Evolutionary conservation across 306 rosid species (phyloP).

Genomic region (Fagus sylvatica): DNA sequence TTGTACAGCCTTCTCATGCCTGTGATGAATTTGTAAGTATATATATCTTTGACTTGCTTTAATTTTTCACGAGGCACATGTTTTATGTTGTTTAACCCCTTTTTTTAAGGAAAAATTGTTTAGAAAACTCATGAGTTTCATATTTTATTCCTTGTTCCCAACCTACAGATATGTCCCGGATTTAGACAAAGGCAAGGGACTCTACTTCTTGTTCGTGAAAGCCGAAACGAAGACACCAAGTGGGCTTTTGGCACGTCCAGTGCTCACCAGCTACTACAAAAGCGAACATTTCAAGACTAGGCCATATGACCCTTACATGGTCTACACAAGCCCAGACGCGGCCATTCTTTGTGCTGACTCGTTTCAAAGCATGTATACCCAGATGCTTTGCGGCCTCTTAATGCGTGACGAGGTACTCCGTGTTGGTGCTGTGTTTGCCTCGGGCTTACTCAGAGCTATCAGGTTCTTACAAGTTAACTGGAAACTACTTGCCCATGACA

Average conservation of each 20-base stretch:
- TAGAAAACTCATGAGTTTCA: not conserved
- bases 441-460: conserved; percentile 88
- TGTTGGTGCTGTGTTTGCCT: conserved; percentile 87
- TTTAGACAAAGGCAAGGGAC: conserved; percentile 87
- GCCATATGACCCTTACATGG: conserved; percentile 77
- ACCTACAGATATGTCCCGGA: conserved; percentile 59
- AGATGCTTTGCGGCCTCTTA: conserved; percentile 87
- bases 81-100: not conserved
- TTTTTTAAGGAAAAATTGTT: not conserved
- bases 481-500: conserved; percentile 53
- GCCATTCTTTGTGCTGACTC: conserved; percentile 76
- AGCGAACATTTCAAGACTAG: conserved; percentile 80
- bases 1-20: conserved; percentile 88
- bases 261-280: conserved; percentile 86
- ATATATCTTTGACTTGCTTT: not conserved
- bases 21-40: conserved; percentile 69
- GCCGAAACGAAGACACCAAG: conserved; percentile 78
- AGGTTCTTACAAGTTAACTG: conserved; percentile 81
- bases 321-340: conserved; percentile 80
- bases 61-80: not conserved
- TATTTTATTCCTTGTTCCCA: not conserved
- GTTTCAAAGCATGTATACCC: conserved; percentile 88
- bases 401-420: conserved; percentile 79
- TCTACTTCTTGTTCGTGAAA: conserved; percentile 74
- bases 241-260: conserved; percentile 85